These are phyloP conservation scores for Kwoniella bestiolae DNA, from an alignment of 768 basidiomycete species.

Conservation along the genomic window DNA sequence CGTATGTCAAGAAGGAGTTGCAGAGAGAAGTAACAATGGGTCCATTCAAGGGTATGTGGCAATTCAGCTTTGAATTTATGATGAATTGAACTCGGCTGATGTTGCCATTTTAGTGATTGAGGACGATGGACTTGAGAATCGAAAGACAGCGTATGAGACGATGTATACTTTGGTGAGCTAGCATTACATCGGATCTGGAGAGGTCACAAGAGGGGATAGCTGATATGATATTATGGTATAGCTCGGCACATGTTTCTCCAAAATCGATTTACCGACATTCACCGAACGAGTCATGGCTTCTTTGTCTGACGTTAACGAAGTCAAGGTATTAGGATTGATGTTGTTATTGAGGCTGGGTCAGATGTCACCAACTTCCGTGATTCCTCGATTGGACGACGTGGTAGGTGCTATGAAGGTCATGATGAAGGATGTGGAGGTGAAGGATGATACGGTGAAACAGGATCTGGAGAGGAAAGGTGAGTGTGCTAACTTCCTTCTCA, in stretches of 20 bases:
- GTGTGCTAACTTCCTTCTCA: not conserved
- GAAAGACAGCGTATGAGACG: slow-evolving; percentile 96
- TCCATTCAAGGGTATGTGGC: slow-evolving; percentile 51
- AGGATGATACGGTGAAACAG: slow-evolving; percentile 90
- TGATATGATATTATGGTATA: slow-evolving; percentile 11
- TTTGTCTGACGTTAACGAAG: slow-evolving; percentile 88
- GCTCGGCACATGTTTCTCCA: slow-evolving; percentile 73
- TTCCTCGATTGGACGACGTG: slow-evolving; percentile 54
- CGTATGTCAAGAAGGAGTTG: slow-evolving; percentile 68
- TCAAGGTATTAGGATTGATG: slow-evolving; percentile 96
- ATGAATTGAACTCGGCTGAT: not conserved
- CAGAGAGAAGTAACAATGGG: slow-evolving; percentile 53
- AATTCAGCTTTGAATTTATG: not conserved
- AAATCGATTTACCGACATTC: slow-evolving; percentile 85
- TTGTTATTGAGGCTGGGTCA: slow-evolving; percentile 89
- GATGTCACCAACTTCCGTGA: slow-evolving; percentile 78
- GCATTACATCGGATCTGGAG: not conserved
- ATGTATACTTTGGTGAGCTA: slow-evolving; percentile 62
- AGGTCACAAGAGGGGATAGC: not conserved
- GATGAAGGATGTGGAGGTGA: slow-evolving; percentile 79
- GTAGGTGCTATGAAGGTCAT: slow-evolving; percentile 81
- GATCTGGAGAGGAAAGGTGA: slow-evolving; percentile 78
- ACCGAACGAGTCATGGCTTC: slow-evolving; percentile 78
- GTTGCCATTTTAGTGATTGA: slow-evolving; percentile 65
- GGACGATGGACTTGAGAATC: slow-evolving; percentile 92